A percentile compares a stretch with the other conserved stretches of the same genome.
phyloP scores from a whole-genome alignment of 257 asterid genomes.

The Nicotiana tomentosiformis region DNA sequence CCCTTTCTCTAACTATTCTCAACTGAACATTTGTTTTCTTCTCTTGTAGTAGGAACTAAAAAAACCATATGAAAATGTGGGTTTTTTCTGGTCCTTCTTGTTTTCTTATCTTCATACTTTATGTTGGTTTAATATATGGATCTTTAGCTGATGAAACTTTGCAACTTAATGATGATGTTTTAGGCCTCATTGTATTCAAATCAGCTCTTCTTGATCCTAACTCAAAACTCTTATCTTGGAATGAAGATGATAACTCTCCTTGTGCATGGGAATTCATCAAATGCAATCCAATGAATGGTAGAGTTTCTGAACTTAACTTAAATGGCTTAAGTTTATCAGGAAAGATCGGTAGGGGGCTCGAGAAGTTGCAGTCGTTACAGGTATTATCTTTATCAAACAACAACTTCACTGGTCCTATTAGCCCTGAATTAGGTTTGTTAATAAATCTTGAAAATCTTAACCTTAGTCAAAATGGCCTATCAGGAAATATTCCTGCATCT shows the following conservation, averaged over 20 bases:
- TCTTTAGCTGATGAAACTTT: constrained; percentile 27
- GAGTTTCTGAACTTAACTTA: constrained; percentile 52
- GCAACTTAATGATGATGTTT: constrained; percentile 72
- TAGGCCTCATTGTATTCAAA: constrained; percentile 90
- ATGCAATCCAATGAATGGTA: constrained; percentile 50
- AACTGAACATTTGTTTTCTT: not conserved
- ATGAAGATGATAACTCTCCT: constrained; percentile 69
- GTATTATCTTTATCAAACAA: constrained; percentile 61
- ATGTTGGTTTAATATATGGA: not conserved
- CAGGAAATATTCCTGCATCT: constrained; percentile 46
- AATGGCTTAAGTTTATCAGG: constrained; percentile 62
- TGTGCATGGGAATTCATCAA: constrained; percentile 69
- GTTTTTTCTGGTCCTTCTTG: not conserved
- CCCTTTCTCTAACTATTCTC: not conserved
- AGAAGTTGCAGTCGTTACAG: constrained; percentile 49
- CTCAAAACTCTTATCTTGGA: constrained; percentile 57
- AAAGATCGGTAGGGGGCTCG: constrained; percentile 73
- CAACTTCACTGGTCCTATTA: constrained; percentile 53
- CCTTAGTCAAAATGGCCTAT: constrained; percentile 54
- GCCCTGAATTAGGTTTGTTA: constrained; percentile 40
- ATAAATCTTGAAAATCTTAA: constrained; percentile 51
- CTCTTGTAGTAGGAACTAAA: not conserved
- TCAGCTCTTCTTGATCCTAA: constrained; percentile 50
- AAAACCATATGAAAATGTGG: not conserved
- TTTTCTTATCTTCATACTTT: not conserved